These are phyloP conservation scores for Eucalyptus melliodora DNA, from an alignment of 345 rosid species.

Conservation along the genomic window DNA sequence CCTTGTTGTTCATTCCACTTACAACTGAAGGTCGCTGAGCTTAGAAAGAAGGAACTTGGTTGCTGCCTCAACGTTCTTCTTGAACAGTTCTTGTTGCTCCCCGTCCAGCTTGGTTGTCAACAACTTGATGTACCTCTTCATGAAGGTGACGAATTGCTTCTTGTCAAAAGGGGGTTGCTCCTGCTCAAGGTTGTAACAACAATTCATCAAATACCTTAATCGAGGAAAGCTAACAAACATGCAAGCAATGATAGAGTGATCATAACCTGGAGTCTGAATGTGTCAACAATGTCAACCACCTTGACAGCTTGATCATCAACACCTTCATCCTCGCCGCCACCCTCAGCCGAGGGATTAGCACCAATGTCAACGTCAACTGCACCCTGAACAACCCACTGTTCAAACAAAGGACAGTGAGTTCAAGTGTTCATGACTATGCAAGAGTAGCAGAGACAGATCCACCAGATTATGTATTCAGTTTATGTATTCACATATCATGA, in stretches of 20 bases:
- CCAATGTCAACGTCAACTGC: constrained; percentile 74
- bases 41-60: constrained; percentile 76
- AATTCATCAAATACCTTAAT: not conserved
- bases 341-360: constrained; percentile 98
- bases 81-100: constrained; percentile 43
- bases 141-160: constrained; percentile 57
- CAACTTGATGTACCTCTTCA: constrained; percentile 71
- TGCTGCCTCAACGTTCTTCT: constrained; percentile 87
- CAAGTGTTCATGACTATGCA: not conserved
- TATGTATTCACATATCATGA: not conserved
- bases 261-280: constrained; percentile 93
- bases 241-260: not conserved
- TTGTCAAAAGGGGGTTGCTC: constrained; percentile 93
- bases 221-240: not conserved
- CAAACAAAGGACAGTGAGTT: not conserved
- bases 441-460: not conserved
- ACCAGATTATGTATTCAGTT: not conserved
- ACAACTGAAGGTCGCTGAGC: constrained; percentile 90
- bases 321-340: constrained; percentile 73
- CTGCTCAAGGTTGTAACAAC: constrained; percentile 14
- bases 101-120: constrained; percentile 48
- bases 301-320: constrained; percentile 73
- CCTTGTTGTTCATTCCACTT: constrained; percentile 3
- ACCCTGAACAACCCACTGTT: constrained; percentile 82
- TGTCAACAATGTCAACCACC: constrained; percentile 97